These are phyloP conservation scores for Erodium maritimum DNA, from an alignment of 345 rosid genomes.

Conservation along the genomic window DNA sequence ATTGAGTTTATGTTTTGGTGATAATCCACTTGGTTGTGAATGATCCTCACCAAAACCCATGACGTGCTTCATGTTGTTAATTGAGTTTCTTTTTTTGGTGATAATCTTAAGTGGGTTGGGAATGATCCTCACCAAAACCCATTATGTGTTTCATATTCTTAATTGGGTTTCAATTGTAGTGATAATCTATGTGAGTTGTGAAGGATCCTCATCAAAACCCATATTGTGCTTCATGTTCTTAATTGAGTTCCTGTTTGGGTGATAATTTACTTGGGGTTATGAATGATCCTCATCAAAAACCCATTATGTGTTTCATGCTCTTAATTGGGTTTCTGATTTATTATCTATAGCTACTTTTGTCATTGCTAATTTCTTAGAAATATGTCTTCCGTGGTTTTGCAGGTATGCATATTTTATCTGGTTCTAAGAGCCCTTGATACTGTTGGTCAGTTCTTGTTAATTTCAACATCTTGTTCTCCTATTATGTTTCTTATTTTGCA, in stretches of 20 bases:
- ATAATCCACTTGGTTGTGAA: too few relatives aligned
- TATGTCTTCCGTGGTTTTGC: conserved; percentile 15
- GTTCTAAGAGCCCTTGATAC: conserved; percentile 97
- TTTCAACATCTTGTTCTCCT: not conserved
- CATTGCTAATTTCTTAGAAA: not conserved
- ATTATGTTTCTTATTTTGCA: not conserved
- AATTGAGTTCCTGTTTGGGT: too few relatives aligned
- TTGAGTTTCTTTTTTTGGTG: too few relatives aligned
- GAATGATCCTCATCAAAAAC: too few relatives aligned
- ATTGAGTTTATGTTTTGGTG: too few relatives aligned
- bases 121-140: too few relatives aligned
- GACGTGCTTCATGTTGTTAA: too few relatives aligned
- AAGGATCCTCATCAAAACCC: not conserved
- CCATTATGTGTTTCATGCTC: too few relatives aligned
- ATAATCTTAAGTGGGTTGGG: too few relatives aligned
- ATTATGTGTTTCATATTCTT: not conserved
- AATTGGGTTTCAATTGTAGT: not conserved
- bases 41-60: too few relatives aligned
- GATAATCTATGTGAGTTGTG: not conserved
- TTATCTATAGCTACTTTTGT: not conserved
- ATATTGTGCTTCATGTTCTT: not conserved
- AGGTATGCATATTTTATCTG: conserved; percentile 89
- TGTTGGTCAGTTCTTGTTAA: conserved; percentile 47
- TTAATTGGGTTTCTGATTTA: too few relatives aligned
- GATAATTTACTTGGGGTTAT: too few relatives aligned